phyloP scores from a whole-genome alignment of 1,284 basidiomycete genomes.

The Hemileia vastatrix region DNA sequence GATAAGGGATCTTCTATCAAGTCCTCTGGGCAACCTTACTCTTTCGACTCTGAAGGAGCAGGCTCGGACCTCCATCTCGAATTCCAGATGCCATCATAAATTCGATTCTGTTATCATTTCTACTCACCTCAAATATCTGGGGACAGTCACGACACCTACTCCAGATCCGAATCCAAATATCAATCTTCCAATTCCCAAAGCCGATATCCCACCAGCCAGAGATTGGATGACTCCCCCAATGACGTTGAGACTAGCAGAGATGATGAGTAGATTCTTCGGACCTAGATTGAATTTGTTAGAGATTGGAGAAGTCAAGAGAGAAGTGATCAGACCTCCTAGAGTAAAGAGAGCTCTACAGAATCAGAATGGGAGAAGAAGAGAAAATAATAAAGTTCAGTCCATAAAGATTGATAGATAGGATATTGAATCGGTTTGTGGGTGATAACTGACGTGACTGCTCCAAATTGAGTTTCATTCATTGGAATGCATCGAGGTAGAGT shows the following conservation, averaged over 20 bases:
- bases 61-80: no score
- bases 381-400: no score
- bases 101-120: not conserved
- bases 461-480: no score
- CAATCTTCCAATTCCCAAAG: slow-evolving; percentile 26
- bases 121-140: slow-evolving; percentile 26
- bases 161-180: slow-evolving; percentile 36
- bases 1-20: no score
- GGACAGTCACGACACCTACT: slow-evolving; percentile 34
- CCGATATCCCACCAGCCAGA: not conserved
- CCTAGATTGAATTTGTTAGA: slow-evolving; percentile 2
- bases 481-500: no score
- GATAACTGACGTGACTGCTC: no score
- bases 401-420: no score
- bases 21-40: no score
- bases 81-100: no score
- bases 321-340: slow-evolving; percentile 34
- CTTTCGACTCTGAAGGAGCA: no score
- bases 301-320: slow-evolving; percentile 21
- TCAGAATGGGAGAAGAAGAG: not conserved
- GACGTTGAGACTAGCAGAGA: slow-evolving; percentile 4
- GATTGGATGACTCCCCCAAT: not conserved
- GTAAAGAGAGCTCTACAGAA: slow-evolving; percentile 32
- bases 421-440: no score
- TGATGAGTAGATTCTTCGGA: not conserved